Percentiles rank a stretch among this genome's conserved stretches.
Conservation (phyloP, 352 stramenopile species). For the Pythium chondricola region DNA sequence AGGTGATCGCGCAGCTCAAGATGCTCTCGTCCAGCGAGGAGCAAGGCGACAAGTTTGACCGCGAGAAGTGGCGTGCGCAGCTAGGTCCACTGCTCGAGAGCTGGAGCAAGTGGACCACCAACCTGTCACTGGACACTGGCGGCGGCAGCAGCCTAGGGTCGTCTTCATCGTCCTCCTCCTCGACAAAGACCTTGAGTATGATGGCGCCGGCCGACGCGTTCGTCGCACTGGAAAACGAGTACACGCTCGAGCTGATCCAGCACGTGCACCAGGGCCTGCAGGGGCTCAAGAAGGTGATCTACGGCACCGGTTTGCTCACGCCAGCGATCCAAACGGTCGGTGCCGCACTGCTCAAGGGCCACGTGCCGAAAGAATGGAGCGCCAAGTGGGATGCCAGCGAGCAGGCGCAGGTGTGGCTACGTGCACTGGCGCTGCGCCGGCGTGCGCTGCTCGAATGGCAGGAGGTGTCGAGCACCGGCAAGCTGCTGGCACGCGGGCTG, state of each 20-base stretch:
- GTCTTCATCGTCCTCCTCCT: slow-evolving; percentile 6
- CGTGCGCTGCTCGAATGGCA: slow-evolving; percentile 84
- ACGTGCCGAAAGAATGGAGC: slow-evolving; percentile 76
- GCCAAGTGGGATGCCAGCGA: slow-evolving; percentile 80
- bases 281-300: slow-evolving; percentile 87
- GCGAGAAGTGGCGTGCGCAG: slow-evolving; percentile 86
- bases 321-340: slow-evolving; percentile 82
- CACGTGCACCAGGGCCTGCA: slow-evolving; percentile 71
- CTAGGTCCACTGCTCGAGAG: slow-evolving; percentile 87
- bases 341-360: slow-evolving; percentile 59
- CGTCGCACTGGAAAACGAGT: slow-evolving; percentile 86
- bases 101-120: slow-evolving; percentile 81
- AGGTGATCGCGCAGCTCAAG: slow-evolving; percentile 86
- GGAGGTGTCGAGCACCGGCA: slow-evolving; percentile 42
- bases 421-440: slow-evolving; percentile 67
- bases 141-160: slow-evolving; percentile 11
- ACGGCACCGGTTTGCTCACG: slow-evolving; percentile 87
- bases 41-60: slow-evolving; percentile 77
- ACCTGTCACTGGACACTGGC: slow-evolving; percentile 39
- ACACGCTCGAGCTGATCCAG: slow-evolving; percentile 60
- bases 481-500: slow-evolving; percentile 68
- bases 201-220: slow-evolving; percentile 87
- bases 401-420: slow-evolving; percentile 71
- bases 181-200: slow-evolving; percentile 27
- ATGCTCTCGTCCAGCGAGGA: slow-evolving; percentile 67